A percentile compares a stretch with the other conserved stretches of the same genome.
phyloP scores from a whole-genome alignment of 2,329 filamentous ascomycete genomes.

The Fusarium pseudograminearum region DNA sequence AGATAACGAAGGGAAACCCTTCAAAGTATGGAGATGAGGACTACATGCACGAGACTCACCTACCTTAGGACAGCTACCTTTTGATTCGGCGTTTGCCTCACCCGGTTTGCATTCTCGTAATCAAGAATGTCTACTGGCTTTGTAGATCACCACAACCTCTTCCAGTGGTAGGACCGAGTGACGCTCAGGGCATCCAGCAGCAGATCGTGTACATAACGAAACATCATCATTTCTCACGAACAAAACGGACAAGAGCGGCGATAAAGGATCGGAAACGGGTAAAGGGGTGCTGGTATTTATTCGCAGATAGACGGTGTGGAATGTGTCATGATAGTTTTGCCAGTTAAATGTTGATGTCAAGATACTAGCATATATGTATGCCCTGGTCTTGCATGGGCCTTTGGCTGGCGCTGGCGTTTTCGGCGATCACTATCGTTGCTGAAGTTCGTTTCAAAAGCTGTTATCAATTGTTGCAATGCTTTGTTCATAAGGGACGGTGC shows the following conservation, averaged over 20 bases:
- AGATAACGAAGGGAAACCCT: constrained; percentile 4
- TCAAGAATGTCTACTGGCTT: constrained; percentile 13
- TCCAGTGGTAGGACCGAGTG: constrained; percentile 8
- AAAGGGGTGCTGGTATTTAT: constrained; percentile 21
- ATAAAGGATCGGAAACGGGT: constrained; percentile 26
- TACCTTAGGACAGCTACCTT: constrained; percentile 28
- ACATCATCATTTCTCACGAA: constrained; percentile 44
- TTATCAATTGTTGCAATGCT: background rate
- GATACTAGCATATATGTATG: constrained; percentile 31
- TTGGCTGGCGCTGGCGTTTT: constrained; percentile 12
- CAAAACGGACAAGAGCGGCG: constrained; percentile 27
- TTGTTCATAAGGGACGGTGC: background rate
- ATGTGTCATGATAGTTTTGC: constrained; percentile 45
- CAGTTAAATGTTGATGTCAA: constrained; percentile 39
- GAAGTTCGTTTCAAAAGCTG: background rate
- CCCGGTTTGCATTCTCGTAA: constrained; percentile 11
- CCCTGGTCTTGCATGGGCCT: constrained; percentile 3
- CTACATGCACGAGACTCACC: constrained; percentile 26
- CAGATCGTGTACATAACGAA: constrained; percentile 45
- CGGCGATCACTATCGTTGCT: background rate
- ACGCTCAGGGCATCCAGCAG: constrained; percentile 18
- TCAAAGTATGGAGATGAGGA: constrained; percentile 16
- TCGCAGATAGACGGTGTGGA: constrained; percentile 41
- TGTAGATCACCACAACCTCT: constrained; percentile 5
- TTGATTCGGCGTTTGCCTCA: constrained; percentile 31